Base-by-base conservation (phyloP, 176 grass and related monocot species). In the Juncus inflexus region DNA sequence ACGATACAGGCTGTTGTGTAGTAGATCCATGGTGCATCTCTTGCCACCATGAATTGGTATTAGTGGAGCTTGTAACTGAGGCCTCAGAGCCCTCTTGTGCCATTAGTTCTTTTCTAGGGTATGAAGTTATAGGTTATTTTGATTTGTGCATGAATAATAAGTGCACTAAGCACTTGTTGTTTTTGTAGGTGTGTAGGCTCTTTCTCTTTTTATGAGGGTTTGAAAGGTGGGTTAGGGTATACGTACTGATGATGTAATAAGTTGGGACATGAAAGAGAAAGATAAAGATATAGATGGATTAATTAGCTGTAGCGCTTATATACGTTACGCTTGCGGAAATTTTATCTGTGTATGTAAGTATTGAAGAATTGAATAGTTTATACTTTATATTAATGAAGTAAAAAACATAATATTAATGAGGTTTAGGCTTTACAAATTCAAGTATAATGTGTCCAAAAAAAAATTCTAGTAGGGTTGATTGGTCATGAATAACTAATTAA, bases 21-120 rank as follows among this genome's bases (percentile, higher is more conserved):
- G 76, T 14, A 38, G 71, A 52, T 2, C 59, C 64, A 68, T 79
- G 63, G 59, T 79, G 40, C 19, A 76, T 78, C 74, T 86, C 81
- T 77, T 90, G 80, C 19, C 77, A 74, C 86, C 86, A 90, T 79
- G 79, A 86, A 60, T 62, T 60, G 47, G 62, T 40, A 15, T 39
- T 56, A 60, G 58, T 12, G 13, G 90, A 87, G 78, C 86, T 95
- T 9, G 86, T 78, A 16, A 90, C 82, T 61, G 90, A 86, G 61
- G 86, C 75, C 65, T 95, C 86, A 7, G 83, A 90, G 62, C 83
- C 64, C 74, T 95, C 90, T 80, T 79, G 83, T 54, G 86, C 80
- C 90, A 95, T 90, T 72, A 69, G 76, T 47, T 47, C 9, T 28
- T 28, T 69, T 69, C 49, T 69, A 55, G 66, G 66, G 66, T 69